Evolutionary conservation across 106 monocot species (phyloP), one percentile per base, ranked within the genome.

Genomic region (Agapanthus africanus): DNA sequence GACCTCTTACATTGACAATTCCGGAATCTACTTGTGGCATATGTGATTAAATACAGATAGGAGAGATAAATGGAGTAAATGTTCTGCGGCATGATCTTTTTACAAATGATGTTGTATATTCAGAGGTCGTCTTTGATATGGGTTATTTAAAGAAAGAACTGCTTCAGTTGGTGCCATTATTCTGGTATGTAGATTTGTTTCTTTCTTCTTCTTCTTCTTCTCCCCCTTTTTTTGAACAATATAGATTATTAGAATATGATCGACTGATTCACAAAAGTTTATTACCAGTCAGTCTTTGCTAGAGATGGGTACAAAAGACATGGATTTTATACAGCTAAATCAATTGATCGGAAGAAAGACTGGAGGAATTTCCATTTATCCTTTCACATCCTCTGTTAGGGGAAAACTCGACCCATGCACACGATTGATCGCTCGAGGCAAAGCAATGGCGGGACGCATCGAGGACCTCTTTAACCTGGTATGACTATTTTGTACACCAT

Each of bases 51-150:
- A 30, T 83, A 66, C 71, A 99, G 97, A 81, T 93, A 46, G 85
- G 73, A 33, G 83, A 93, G 67, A 79, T 99, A 68, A 85, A 83
- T 78, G 97, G 97, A 49, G 90, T 87, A 8, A 87, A 87, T 77
- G 77, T 90, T 77, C 82, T 99, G 79, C 86, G 80, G 68, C 97
- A 99, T 67, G 85, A 93, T 67, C 84, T 99, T 70, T 99, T 99
- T 68, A 99, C 97, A 42, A 99, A 99, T 83, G 97, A 99, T 67
- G 84, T 99, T 33, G 44, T 99, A 34, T 99, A 99, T 81, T 87
- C 97, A 5, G 97, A 99, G 76, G 82, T 93, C 77, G 97, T 99
- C 28, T 99, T 99, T 85, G 93, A 99, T 72, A 80, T 99, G 97
- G 39, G 88, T 56, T 73, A 70, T 19, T 67, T 99, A 70, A 99